Evolutionary conservation across 768 basidiomycete species (phyloP), one percentile per base, ranked within the genome.

Genomic region (Pholiota microspora): DNA sequence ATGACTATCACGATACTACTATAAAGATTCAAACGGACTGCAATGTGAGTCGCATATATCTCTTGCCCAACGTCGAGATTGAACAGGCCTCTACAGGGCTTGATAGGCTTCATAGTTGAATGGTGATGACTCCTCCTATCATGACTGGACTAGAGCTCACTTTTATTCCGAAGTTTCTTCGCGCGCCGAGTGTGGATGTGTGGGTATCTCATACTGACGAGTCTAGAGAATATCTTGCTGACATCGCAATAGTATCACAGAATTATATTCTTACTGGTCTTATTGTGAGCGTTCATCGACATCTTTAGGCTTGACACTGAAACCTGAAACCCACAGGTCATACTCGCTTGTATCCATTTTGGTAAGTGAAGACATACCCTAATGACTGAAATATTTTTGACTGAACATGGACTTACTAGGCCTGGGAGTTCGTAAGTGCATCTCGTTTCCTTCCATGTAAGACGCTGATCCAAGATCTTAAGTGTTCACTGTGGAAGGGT

Each of bases 401-500:
- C 35, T 27, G 21, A 6, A 29, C 10, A 15, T 27, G 15, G 18
- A 24, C 15, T 46, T 40, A 51, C 45, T n/a, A 78, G 76, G 66
- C 35, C 62, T 78, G 25, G 77, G 77, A 45, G 71, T 78, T 42
- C 70, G 77, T 75, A 56, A 36, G 72, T 63, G 34, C 56, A 32
- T 36, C 34, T 53, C 53, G 24, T 29, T 24, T 27, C 25, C 42
- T 45, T 36, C 34, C 49, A 16, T 56, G 25, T 25, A 23, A 38
- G 13, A 13, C 25, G 31, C 27, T 40, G 25, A 25, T 56, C 21
- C 32, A 38, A 55, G 27, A 29, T 40, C 21, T 8, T 16, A 24
- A 82, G 80, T 77, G 9, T 79, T 79, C 58, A 78, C 77, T 2
- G 67, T 75, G 9, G 70, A 77, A 67, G 71, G 74, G 80, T 80